Percentiles rank a stretch among this genome's conserved stretches.
Conservation (phyloP, 2,329 filamentous ascomycete genomes). For the Ploettnerulaceae sp. region DNA sequence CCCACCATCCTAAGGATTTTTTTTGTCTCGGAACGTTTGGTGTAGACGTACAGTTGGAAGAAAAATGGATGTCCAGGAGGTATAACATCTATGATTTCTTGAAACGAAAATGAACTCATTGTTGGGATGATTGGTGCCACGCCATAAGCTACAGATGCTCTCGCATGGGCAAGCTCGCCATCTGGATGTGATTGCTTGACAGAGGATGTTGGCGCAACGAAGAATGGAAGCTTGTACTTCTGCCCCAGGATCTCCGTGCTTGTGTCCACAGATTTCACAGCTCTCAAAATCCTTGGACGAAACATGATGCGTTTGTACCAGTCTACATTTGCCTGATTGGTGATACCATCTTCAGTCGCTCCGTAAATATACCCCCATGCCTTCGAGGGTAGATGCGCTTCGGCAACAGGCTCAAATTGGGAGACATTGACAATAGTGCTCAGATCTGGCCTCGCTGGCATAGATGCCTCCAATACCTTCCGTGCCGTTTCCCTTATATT, state of each 20-base stretch:
- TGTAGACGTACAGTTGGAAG: slow-evolving; percentile 57
- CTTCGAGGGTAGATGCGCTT: slow-evolving; percentile 49
- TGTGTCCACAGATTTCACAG: slow-evolving; percentile 48
- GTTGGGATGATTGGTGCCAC: slow-evolving; percentile 44
- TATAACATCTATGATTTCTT: slow-evolving; percentile 40
- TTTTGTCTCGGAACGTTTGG: slow-evolving; percentile 44
- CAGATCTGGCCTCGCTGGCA: background rate
- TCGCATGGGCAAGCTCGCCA: slow-evolving; percentile 54
- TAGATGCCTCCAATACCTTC: background rate
- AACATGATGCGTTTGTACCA: slow-evolving; percentile 51
- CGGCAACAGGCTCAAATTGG: slow-evolving; percentile 49
- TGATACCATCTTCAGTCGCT: slow-evolving; percentile 61
- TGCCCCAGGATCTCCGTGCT: slow-evolving; percentile 48
- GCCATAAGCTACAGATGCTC: slow-evolving; percentile 43
- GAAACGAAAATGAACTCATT: slow-evolving; percentile 45
- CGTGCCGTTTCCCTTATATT: too few relatives aligned
- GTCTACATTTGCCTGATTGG: slow-evolving; percentile 49
- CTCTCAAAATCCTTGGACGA: slow-evolving; percentile 50
- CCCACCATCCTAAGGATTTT: slow-evolving; percentile 42
- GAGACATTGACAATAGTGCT: slow-evolving; percentile 3
- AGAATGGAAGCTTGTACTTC: slow-evolving; percentile 49
- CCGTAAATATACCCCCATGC: slow-evolving; percentile 63
- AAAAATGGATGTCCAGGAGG: slow-evolving; percentile 32
- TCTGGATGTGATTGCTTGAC: slow-evolving; percentile 55
- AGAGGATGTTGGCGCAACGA: slow-evolving; percentile 58